Conservation (phyloP, 495 filamentous ascomycete species). For the Hypoxylon fuscum region DNA sequence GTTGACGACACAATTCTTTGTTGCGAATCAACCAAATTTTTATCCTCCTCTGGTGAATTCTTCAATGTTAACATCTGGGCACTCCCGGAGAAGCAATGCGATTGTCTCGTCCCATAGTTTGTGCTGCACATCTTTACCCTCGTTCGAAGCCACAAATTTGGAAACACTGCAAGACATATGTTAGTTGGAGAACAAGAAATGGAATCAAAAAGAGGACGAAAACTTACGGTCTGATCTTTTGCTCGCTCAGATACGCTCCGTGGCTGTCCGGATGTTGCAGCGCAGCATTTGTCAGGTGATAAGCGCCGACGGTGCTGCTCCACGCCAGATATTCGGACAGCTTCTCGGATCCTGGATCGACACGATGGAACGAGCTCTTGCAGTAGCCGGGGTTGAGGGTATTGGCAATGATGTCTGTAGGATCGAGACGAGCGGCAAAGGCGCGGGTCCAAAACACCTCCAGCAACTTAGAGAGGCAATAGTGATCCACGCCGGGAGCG, state of each 20-base stretch:
- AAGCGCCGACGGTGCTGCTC: slow-evolving; percentile 22
- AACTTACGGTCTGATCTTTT: slow-evolving; percentile 37
- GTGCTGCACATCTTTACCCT: slow-evolving; percentile 49
- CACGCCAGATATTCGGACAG: slow-evolving; percentile 21
- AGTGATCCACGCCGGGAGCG: slow-evolving; percentile 48
- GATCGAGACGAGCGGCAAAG: slow-evolving; percentile 48
- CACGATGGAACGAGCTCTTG: slow-evolving; percentile 53
- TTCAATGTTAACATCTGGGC: slow-evolving; percentile 26
- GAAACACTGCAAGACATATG: slow-evolving; percentile 33
- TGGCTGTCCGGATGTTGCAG: slow-evolving; percentile 36
- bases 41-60: slow-evolving; percentile 15
- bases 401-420: slow-evolving; percentile 59
- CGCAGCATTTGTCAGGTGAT: slow-evolving; percentile 35
- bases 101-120: slow-evolving; percentile 57
- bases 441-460: slow-evolving; percentile 57
- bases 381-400: slow-evolving; percentile 61
- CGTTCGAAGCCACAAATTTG: slow-evolving; percentile 43
- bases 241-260: slow-evolving; percentile 38
- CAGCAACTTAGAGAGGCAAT: slow-evolving; percentile 61
- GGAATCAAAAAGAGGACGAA: neutral
- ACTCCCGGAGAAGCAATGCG: slow-evolving; percentile 29
- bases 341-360: slow-evolving; percentile 37
- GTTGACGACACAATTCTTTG: neutral
- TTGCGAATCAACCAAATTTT: neutral
- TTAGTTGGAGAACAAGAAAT: slow-evolving; percentile 3